These are phyloP conservation scores for Arthrobotrys pseudoclavata DNA, from an alignment of 2,329 filamentous ascomycete species.

Conservation along the genomic window DNA sequence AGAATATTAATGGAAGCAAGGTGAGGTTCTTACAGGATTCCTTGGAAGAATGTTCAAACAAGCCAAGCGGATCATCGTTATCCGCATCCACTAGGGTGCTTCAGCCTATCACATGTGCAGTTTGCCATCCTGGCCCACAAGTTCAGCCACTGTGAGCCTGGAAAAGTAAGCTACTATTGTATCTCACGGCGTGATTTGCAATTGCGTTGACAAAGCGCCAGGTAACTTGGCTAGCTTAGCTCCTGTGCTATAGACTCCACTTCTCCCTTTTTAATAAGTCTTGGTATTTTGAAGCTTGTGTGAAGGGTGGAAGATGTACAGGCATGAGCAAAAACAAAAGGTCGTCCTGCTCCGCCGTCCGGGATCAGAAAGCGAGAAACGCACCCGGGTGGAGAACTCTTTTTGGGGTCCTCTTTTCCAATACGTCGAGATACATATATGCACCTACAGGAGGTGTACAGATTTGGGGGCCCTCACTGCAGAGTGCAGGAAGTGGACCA, in stretches of 20 bases:
- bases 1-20: constrained; percentile 56
- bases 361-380: constrained; percentile 57
- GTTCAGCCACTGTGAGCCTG: constrained; percentile 51
- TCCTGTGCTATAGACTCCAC: constrained; percentile 31
- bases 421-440: constrained; percentile 26
- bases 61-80: constrained; percentile 57
- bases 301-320: constrained; percentile 19
- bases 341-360: constrained; percentile 35
- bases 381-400: constrained; percentile 47
- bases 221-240: constrained; percentile 21
- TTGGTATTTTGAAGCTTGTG: constrained; percentile 45
- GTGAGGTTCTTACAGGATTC: constrained; percentile 39
- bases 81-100: constrained; percentile 46
- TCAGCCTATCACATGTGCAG: constrained; percentile 58
- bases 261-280: constrained; percentile 38
- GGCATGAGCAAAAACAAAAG: constrained; percentile 23
- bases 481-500: constrained; percentile 16
- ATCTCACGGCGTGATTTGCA: constrained; percentile 55
- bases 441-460: constrained; percentile 27
- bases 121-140: constrained; percentile 40
- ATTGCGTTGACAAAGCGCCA: constrained; percentile 58
- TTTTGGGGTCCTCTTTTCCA: constrained; percentile 1
- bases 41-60: constrained; percentile 45
- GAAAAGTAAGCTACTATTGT: constrained; percentile 40
- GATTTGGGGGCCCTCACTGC: constrained; percentile 31